Percentiles rank a stretch among this genome's conserved stretches.
Conservation (phyloP, 805 yeast species). For the Saccharomycopsis sp. region DNA sequence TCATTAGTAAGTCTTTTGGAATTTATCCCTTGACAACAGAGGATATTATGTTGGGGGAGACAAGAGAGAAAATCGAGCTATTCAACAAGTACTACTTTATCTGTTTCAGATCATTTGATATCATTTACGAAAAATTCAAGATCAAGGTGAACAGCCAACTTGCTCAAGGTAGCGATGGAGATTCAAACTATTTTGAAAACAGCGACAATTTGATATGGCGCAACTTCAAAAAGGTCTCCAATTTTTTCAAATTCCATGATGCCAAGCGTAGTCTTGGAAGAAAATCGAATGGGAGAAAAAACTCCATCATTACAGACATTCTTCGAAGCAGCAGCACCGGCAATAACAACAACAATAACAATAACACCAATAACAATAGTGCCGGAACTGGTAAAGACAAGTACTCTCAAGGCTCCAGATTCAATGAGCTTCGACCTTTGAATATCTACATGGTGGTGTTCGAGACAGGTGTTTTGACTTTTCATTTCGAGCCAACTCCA, state of each 20-base stretch:
- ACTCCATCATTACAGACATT: too few species aligned
- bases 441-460: conserved; percentile 68
- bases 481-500: conserved; percentile 58
- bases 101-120: conserved; percentile 93
- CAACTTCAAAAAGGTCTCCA: not conserved
- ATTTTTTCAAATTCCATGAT: not conserved
- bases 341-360: not conserved
- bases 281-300: not conserved
- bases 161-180: not conserved
- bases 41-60: conserved; percentile 92
- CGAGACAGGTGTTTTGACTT: conserved; percentile 56
- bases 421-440: conserved; percentile 37
- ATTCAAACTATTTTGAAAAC: too few species aligned
- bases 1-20: conserved; percentile 86
- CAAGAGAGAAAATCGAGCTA: conserved; percentile 94
- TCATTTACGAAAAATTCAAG: conserved; percentile 31
- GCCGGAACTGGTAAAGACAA: not conserved
- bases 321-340: not conserved
- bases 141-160: conserved; percentile 12
- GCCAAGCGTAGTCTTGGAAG: conserved; percentile 2
- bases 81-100: conserved; percentile 88
- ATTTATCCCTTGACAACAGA: conserved; percentile 97
- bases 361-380: not conserved
- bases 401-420: conserved; percentile 24
- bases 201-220: conserved; percentile 1